Conservation (phyloP, 257 asterid species). For the Solanum acaule region DNA sequence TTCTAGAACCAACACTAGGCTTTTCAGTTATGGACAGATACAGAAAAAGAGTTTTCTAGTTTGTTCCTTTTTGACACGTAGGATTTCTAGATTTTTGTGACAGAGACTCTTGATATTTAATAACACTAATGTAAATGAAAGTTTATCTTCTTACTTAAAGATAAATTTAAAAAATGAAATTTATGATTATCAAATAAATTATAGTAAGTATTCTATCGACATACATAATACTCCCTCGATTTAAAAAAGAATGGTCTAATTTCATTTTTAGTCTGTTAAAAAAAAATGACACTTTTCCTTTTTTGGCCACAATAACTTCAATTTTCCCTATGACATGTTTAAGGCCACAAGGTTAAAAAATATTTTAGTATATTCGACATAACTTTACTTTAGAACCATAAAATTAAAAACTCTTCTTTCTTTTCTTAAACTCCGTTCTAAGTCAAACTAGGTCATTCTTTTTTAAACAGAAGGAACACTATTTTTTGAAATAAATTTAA, state of each 20-base stretch:
- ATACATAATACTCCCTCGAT: too few relatives aligned
- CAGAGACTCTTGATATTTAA: background rate
- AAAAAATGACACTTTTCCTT: accelerated
- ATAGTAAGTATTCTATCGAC: background rate
- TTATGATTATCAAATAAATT: background rate
- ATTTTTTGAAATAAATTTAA: too few relatives aligned
- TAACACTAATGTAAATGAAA: background rate
- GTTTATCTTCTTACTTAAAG: background rate
- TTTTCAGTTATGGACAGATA: background rate
- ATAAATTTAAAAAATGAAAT: too few relatives aligned
- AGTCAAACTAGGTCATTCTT: too few relatives aligned
- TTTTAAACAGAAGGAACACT: accelerated
- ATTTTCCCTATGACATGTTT: accelerated
- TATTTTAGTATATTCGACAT: accelerated
- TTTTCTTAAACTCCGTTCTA: too few relatives aligned
- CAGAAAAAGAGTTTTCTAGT: background rate
- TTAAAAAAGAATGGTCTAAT: too few relatives aligned
- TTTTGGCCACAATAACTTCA: too few relatives aligned
- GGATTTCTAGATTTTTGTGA: background rate
- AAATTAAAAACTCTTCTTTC: too few relatives aligned
- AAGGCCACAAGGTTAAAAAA: accelerated
- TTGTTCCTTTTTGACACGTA: background rate
- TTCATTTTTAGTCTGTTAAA: accelerated
- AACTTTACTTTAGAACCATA: too few relatives aligned
- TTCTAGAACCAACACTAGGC: slow-evolving; percentile 30